Conservation (phyloP, 129 eudicot species). For the Ambrosia trifida region DNA sequence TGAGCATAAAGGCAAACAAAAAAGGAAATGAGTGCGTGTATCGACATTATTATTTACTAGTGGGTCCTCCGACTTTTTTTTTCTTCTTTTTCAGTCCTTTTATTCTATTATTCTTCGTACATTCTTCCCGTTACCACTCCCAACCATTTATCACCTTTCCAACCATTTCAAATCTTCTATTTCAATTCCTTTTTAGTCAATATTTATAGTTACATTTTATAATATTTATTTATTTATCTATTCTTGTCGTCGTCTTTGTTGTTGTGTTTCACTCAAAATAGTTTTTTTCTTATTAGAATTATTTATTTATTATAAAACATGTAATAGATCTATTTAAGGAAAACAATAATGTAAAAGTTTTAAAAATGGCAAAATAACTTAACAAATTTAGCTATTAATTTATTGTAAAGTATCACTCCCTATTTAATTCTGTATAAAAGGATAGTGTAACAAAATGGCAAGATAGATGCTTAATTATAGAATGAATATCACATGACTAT, state of each 20-base stretch:
- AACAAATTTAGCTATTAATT: neutral
- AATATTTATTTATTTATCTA: neutral
- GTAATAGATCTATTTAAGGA: neutral
- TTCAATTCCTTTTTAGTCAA: neutral
- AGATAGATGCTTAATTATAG: too few species aligned
- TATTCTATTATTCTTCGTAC: conserved; percentile 11
- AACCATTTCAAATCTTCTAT: conserved; percentile 26
- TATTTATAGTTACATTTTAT: neutral
- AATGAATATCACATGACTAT: too few species aligned
- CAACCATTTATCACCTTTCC: conserved; percentile 40
- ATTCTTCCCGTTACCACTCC: conserved; percentile 20
- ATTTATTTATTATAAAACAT: neutral
- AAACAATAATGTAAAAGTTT: neutral
- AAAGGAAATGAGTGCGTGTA: conserved; percentile 39
- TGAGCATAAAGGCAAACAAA: conserved; percentile 24
- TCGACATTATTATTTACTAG: conserved; percentile 33
- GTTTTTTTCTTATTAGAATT: neutral
- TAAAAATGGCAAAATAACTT: neutral
- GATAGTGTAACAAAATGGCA: too few species aligned
- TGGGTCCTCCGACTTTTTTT: conserved; percentile 34
- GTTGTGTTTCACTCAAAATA: neutral
- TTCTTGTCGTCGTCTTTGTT: too few species aligned
- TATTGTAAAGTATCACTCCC: neutral
- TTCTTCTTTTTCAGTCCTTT: conserved; percentile 27
- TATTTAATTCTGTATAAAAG: neutral